phyloP scores from a whole-genome alignment of 306 rosid genomes.

The Quercus glauca region DNA sequence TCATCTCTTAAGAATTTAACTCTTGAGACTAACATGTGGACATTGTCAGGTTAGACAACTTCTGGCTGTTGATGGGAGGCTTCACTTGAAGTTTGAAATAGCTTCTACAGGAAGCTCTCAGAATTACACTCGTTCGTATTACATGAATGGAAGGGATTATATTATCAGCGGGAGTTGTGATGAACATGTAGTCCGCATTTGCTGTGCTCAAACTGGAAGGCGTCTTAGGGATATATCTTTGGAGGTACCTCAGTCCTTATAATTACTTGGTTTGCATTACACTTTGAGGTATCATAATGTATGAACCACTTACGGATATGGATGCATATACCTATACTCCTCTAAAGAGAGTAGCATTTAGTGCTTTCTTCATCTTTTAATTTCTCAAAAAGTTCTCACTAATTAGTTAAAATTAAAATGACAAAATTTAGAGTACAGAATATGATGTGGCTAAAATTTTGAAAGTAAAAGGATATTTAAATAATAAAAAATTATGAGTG shows the following conservation, averaged over 20 bases:
- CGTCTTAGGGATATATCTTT: slow-evolving; percentile 75
- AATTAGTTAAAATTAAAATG: no score
- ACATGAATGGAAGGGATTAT: slow-evolving; percentile 86
- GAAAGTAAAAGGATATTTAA: no score
- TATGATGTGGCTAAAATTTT: no score
- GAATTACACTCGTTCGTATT: slow-evolving; percentile 81
- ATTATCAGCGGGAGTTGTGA: slow-evolving; percentile 88
- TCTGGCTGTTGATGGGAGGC: slow-evolving; percentile 82
- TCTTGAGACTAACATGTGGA: slow-evolving; percentile 25
- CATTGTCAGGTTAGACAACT: slow-evolving; percentile 68
- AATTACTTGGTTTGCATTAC: neutral
- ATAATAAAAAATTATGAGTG: neutral
- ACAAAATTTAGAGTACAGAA: no score
- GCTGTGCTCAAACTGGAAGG: slow-evolving; percentile 85
- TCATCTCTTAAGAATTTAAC: neutral
- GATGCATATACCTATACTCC: neutral
- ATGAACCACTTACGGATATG: neutral
- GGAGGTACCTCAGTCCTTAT: slow-evolving; percentile 51
- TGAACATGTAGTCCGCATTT: slow-evolving; percentile 75
- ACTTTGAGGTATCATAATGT: neutral
- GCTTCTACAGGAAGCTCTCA: slow-evolving; percentile 71
- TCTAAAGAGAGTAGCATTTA: no score
- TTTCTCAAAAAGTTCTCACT: no score
- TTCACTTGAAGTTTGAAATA: slow-evolving; percentile 67
- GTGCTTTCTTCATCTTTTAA: no score